Conservation (phyloP, 345 rosid genomes). For the Pistacia vera region DNA sequence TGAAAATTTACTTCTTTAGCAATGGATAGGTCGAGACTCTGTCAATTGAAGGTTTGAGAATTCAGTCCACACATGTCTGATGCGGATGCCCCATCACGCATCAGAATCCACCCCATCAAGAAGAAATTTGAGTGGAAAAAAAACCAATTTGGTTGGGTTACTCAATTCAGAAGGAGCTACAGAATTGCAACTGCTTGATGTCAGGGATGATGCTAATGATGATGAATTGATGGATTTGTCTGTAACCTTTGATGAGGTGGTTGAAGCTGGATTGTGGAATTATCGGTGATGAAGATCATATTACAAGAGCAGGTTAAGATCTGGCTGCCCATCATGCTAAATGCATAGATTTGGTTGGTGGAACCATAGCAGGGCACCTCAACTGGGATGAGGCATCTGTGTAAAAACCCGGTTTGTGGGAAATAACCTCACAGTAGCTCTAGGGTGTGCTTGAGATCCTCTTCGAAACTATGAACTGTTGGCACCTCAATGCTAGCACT, state of each 20-base stretch:
- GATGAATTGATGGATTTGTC: slow-evolving; percentile 49
- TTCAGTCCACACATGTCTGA: slow-evolving; percentile 68
- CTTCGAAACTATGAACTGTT: slow-evolving; percentile 59
- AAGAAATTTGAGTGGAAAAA: slow-evolving; percentile 24
- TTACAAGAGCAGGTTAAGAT: slow-evolving; percentile 26
- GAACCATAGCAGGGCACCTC: slow-evolving; percentile 19
- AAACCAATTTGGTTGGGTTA: slow-evolving; percentile 13
- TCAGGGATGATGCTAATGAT: slow-evolving; percentile 24
- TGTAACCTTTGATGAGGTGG: slow-evolving; percentile 65
- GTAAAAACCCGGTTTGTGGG: slow-evolving; percentile 37
- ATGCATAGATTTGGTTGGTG: slow-evolving; percentile 29
- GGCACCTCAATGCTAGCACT: slow-evolving; percentile 79
- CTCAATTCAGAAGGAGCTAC: slow-evolving; percentile 26
- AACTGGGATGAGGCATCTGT: slow-evolving; percentile 27
- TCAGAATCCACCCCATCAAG: slow-evolving; percentile 28
- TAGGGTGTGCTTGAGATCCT: slow-evolving; percentile 74
- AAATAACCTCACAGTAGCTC: slow-evolving; percentile 51
- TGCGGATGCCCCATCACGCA: slow-evolving; percentile 53
- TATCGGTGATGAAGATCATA: slow-evolving; percentile 34
- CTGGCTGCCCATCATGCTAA: slow-evolving; percentile 45
- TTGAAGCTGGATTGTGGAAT: slow-evolving; percentile 49
- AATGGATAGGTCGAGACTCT: slow-evolving; percentile 52
- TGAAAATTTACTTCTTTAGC: slow-evolving; percentile 46
- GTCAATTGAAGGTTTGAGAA: slow-evolving; percentile 60
- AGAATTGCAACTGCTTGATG: slow-evolving; percentile 25